Evolutionary conservation across 2,329 filamentous ascomycete species (phyloP), one percentile per base, ranked within the genome.

Genomic region (Aspergillus japonicus): DNA sequence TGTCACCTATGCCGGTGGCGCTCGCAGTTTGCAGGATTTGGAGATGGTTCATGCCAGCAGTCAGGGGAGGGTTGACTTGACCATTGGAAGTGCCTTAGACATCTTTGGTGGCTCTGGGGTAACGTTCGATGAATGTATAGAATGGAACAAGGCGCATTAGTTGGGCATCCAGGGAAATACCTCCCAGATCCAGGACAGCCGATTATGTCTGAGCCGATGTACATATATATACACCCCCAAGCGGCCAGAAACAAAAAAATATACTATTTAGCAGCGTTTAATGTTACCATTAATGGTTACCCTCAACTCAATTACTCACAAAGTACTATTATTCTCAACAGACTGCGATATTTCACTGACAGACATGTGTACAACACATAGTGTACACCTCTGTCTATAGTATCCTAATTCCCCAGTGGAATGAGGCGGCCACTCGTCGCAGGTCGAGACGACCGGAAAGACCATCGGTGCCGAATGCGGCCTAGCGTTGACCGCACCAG

Each of bases 1-100:
- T 2, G 90, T 98, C 16, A 99, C 95, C 1, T 99, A 99, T 78
- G 95, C 95, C 5, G 95, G 95, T 24, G 95, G 95, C n/a, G 95
- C 92, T 47, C 85, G 91, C 57, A 88, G 87, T 69, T 78, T 98
- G 42, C 84, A 88, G 50, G 95, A 99, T 71, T 78, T 99, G 29
- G 90, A 95, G 60, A 82, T 87, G 39, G 95, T 99, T 10, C 89
- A 92, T 78, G 77, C 78, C 47, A 80, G 96, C 64, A 97, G 94
- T 75, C 75, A 78, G 39, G 92, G 92, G 29, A 91, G 87, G 73
- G 88, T 98, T 23, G 93, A 99, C 73, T 81, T 99, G 68, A 99
- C 95, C 0, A 98, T 98, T 72, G 95, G 95, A 12, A 98, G 95
- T 74, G 95, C 95, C 1, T 78, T 99, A 69, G 95, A 99, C 78